phyloP scores from a whole-genome alignment of 1,284 basidiomycete species.

The Inonotus hispidus region DNA sequence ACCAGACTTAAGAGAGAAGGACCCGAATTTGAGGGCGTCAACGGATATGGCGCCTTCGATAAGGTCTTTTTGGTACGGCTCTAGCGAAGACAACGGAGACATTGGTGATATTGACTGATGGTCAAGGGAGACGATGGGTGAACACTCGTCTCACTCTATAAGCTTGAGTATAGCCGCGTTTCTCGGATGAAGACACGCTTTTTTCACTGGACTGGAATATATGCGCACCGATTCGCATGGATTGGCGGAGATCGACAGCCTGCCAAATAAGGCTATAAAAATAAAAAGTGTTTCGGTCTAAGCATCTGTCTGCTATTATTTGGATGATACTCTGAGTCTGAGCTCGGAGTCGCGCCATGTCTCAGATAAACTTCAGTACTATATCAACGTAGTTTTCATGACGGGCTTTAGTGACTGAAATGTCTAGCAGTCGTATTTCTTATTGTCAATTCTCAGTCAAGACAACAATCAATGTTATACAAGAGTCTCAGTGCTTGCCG shows the following conservation, averaged over 20 bases:
- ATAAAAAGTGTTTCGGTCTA: too few species aligned
- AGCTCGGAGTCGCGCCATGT: too few species aligned
- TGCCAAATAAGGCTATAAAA: not conserved
- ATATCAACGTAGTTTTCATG: too few species aligned
- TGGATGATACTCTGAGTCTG: too few species aligned
- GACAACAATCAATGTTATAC: too few species aligned
- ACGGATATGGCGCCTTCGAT: conserved; percentile 44
- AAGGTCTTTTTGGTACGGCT: conserved; percentile 37
- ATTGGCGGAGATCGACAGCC: not conserved
- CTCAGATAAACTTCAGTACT: too few species aligned
- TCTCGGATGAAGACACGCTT: not conserved
- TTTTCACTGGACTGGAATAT: not conserved
- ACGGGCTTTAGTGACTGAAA: too few species aligned
- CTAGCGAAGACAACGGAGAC: conserved; percentile 2
- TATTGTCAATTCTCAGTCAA: too few species aligned
- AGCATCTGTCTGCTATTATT: too few species aligned
- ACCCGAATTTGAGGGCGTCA: conserved; percentile 82
- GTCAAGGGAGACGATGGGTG: not conserved
- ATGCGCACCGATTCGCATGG: not conserved
- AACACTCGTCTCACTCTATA: not conserved
- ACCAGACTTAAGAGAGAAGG: conserved; percentile 92
- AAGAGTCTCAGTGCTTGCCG: too few species aligned
- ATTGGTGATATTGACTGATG: not conserved
- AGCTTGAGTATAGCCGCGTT: not conserved
- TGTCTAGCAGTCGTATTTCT: too few species aligned